Percentiles rank a stretch among this genome's conserved stretches.
Conservation (phyloP, 805 yeast species). For the Kuraishia capsulata region DNA sequence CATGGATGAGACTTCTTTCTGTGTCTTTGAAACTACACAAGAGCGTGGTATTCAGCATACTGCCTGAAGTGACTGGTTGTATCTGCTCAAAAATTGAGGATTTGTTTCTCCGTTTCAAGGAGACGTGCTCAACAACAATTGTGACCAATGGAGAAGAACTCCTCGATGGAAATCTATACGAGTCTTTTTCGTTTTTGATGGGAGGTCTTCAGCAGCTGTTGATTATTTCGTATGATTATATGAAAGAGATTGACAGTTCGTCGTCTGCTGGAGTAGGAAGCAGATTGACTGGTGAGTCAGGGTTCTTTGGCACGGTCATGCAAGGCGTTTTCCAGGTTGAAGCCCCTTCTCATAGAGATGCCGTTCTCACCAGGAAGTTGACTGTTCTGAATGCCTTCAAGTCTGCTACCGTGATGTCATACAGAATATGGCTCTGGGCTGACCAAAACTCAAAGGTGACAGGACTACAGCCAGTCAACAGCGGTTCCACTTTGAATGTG, state of each 20-base stretch:
- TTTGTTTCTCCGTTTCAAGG: conserved; percentile 11
- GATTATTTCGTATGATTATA: conserved; percentile 45
- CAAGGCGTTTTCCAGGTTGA: conserved; percentile 76
- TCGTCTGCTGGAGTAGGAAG: conserved; percentile 12
- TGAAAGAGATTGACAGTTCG: conserved; percentile 25
- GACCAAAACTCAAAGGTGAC: conserved; percentile 29
- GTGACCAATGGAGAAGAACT: conserved; percentile 4
- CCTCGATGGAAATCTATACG: conserved; percentile 25
- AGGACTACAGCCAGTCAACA: background rate
- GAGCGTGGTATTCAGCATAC: conserved; percentile 14
- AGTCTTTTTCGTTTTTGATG: conserved; percentile 34
- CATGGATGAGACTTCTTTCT: conserved; percentile 18
- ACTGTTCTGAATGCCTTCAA: conserved; percentile 57
- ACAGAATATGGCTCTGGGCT: conserved; percentile 63
- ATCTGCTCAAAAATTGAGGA: conserved; percentile 18
- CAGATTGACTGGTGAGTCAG: conserved; percentile 23
- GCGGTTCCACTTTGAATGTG: background rate
- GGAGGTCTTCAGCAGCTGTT: conserved; percentile 63
- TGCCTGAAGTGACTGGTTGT: conserved; percentile 13
- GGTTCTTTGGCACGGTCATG: conserved; percentile 59
- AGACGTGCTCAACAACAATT: conserved; percentile 1
- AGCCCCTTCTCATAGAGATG: conserved; percentile 41
- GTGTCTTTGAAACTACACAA: conserved; percentile 14
- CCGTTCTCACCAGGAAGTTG: conserved; percentile 43
- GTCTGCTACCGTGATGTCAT: conserved; percentile 44